These are phyloP conservation scores for Silene noctiflora DNA, from an alignment of 179 eudicot species.

Conservation along the genomic window DNA sequence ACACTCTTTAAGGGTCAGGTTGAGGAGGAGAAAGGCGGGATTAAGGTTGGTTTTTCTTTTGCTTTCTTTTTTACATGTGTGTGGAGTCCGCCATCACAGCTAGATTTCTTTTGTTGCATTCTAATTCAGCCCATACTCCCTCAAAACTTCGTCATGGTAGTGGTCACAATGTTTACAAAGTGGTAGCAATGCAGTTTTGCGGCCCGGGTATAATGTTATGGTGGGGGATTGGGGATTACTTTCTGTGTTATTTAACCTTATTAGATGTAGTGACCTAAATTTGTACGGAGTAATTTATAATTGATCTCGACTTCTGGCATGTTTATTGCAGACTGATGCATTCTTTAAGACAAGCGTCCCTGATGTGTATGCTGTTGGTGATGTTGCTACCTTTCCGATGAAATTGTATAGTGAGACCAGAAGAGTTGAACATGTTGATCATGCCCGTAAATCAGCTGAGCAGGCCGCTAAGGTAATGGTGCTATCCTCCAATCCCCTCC, in stretches of 20 bases:
- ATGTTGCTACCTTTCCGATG: slow-evolving; percentile 96
- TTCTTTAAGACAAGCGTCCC: slow-evolving; percentile 81
- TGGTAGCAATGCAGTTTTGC: neutral
- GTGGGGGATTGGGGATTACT: neutral
- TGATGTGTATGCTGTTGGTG: slow-evolving; percentile 96
- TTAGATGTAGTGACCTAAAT: neutral
- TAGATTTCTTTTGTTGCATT: neutral
- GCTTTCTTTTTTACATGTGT: neutral
- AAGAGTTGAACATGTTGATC: slow-evolving; percentile 98
- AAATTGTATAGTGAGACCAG: slow-evolving; percentile 76
- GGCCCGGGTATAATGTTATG: neutral
- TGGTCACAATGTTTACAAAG: neutral
- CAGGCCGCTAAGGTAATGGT: slow-evolving; percentile 87
- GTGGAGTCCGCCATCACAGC: neutral
- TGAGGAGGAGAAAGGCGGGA: slow-evolving; percentile 96
- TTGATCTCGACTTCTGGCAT: neutral
- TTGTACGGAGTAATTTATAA: neutral
- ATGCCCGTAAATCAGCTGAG: slow-evolving; percentile 97
- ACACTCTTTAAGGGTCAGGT: slow-evolving; percentile 82
- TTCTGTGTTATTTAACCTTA: neutral
- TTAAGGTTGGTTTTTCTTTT: slow-evolving; percentile 53
- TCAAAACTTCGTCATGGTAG: neutral
- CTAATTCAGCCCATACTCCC: neutral
- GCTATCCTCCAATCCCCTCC: neutral
- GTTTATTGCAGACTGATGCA: slow-evolving; percentile 75